These are phyloP conservation scores for Aspergillus sclerotioniger DNA, from an alignment of 495 filamentous ascomycete species.

Conservation along the genomic window DNA sequence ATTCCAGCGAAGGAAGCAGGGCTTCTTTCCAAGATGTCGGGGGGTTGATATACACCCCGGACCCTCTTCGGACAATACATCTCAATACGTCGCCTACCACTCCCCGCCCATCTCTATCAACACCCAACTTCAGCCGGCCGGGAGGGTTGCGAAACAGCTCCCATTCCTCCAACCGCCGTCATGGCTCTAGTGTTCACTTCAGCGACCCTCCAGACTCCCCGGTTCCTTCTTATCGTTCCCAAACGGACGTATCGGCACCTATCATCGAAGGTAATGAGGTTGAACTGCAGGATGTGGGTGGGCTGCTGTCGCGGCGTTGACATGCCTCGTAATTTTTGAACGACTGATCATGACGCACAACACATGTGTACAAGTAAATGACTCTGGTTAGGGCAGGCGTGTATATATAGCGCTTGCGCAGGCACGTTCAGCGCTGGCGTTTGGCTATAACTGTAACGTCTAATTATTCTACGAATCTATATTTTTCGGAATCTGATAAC, in stretches of 20 bases:
- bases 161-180: slow-evolving; percentile 7
- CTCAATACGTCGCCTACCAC: slow-evolving; percentile 3
- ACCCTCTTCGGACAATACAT: slow-evolving; percentile 23
- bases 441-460: no score
- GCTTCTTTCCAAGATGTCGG: slow-evolving; percentile 60
- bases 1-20: slow-evolving; percentile 44
- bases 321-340: not conserved
- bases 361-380: not conserved
- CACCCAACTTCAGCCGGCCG: slow-evolving; percentile 12
- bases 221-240: slow-evolving; percentile 25
- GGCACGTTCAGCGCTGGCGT: no score
- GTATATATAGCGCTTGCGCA: no score
- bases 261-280: slow-evolving; percentile 24
- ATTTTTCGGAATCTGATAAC: no score
- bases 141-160: slow-evolving; percentile 14
- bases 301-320: slow-evolving; percentile 37
- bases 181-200: slow-evolving; percentile 25
- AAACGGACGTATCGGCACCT: slow-evolving; percentile 22
- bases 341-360: not conserved
- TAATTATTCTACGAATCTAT: no score
- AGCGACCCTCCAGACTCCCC: slow-evolving; percentile 15
- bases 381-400: not conserved
- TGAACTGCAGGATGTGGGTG: slow-evolving; percentile 56
- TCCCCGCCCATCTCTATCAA: slow-evolving; percentile 30
- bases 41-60: slow-evolving; percentile 42